Evolutionary conservation across 768 basidiomycete genomes (phyloP), one percentile per base, ranked within the genome.

Genomic region (Leccinum subgranulosum): DNA sequence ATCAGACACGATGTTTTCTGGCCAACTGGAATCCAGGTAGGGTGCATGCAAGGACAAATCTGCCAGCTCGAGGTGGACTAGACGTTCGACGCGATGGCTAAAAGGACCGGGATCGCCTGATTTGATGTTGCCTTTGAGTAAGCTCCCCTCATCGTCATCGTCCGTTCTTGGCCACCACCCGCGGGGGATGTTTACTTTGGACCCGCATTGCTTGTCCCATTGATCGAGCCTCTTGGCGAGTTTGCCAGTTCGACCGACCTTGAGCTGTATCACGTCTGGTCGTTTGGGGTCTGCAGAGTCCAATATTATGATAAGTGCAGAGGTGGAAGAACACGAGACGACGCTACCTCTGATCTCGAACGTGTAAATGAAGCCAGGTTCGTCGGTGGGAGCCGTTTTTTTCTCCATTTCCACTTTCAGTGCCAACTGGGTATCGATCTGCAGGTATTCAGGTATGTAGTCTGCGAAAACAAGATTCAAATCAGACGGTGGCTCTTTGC

Each of bases 121-220:
- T 55, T 76, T 77, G 11, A 92, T 79, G 15, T 81, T 78, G 0
- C 88, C 88, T 65, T 84, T 84, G 76, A 89, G 81, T 25, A 89
- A 66, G 58, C 82, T 84, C 47, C 69, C 72, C 9, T 73, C 67
- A 23, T 75, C 70, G 25, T 76, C 73, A 53, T 78, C 77, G 28
- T 77, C 75, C 29, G 75, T 76, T 21, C 81, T 81, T 2, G 92
- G 92, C 78, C 85, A 91, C 75, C 81, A 88, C 1, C 89, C 90
- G 46, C 88, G 80, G 15, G 89, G 72, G 36, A 90, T 80, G 52
- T 86, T 88, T 62, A 85, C 81, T 69, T 87, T 89, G 8, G 88
- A 89, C 4, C 82, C 82, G 58, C 92, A 94, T 63, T 90, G 88
- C 63, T 87, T 92, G 21, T 78, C 78, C 92, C 92, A 93, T 63